Evolutionary conservation across 1,284 basidiomycete species (phyloP).

Genomic region (Cutaneotrichosporon sp.): DNA sequence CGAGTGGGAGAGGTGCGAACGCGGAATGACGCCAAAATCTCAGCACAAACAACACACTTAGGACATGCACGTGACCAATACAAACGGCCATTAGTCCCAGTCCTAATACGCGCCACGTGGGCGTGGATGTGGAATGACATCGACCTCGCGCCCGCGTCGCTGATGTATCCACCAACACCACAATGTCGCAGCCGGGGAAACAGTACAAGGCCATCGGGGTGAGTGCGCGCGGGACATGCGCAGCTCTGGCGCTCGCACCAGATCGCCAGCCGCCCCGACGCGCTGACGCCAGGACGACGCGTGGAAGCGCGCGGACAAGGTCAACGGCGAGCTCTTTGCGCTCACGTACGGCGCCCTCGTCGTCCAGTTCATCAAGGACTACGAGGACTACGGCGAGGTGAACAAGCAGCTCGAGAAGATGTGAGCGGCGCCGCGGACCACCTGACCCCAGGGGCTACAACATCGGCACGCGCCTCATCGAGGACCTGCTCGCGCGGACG

Average conservation of each 20-base stretch:
- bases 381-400: slow-evolving; percentile 90
- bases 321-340: slow-evolving; percentile 95
- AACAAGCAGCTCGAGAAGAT: slow-evolving; percentile 67
- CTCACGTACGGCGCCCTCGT: slow-evolving; percentile 97
- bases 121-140: not conserved
- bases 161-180: slow-evolving; percentile 3
- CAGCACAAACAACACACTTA: not conserved
- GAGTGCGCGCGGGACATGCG: not conserved
- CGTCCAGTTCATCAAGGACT: slow-evolving; percentile 98
- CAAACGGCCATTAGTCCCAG: not conserved
- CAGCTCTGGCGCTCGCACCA: too few relatives aligned
- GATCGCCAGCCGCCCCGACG: too few relatives aligned
- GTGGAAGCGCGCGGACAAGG: slow-evolving; percentile 91
- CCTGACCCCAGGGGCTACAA: slow-evolving; percentile 82
- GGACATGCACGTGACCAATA: not conserved
- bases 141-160: not conserved
- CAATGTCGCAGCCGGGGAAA: slow-evolving; percentile 32
- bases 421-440: slow-evolving; percentile 51
- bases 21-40: not conserved
- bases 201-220: slow-evolving; percentile 52
- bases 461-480: slow-evolving; percentile 93
- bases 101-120: not conserved
- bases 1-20: not conserved
- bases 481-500: slow-evolving; percentile 94
- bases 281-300: slow-evolving; percentile 66